Evolutionary conservation across 192 early-diverging fungal genomes (phyloP).

Genomic region (Backusella circina): DNA sequence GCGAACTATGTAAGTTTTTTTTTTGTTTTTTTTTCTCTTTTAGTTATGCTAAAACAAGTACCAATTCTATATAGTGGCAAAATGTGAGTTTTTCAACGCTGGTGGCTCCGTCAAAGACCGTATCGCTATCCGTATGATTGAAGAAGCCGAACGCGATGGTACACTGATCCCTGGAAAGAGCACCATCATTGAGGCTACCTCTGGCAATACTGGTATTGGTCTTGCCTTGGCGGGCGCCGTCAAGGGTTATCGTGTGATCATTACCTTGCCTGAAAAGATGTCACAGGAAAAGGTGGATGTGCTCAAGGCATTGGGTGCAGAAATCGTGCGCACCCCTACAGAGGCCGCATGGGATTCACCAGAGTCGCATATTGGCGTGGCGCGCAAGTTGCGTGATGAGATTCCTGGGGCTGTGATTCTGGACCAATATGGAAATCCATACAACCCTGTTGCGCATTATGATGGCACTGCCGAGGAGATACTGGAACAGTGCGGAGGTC

Average conservation of each 20-base stretch:
- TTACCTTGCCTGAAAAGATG: slow-evolving; percentile 99
- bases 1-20: slow-evolving; percentile 72
- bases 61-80: slow-evolving; percentile 66
- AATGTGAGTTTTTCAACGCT: slow-evolving; percentile 98
- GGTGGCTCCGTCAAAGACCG: slow-evolving; percentile 99
- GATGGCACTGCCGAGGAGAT: slow-evolving; percentile 89
- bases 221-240: slow-evolving; percentile 96
- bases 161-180: slow-evolving; percentile 81
- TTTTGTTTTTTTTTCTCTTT: slow-evolving; percentile 37
- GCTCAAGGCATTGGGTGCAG: slow-evolving; percentile 94
- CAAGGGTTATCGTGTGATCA: slow-evolving; percentile 97
- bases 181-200: slow-evolving; percentile 98
- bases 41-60: not conserved
- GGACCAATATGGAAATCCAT: slow-evolving; percentile 95
- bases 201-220: slow-evolving; percentile 99
- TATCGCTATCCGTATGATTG: slow-evolving; percentile 92
- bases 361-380: slow-evolving; percentile 98
- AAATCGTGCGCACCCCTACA: slow-evolving; percentile 98
- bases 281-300: slow-evolving; percentile 99
- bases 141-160: slow-evolving; percentile 91
- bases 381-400: slow-evolving; percentile 87
- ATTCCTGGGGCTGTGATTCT: slow-evolving; percentile 96
- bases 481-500: slow-evolving; percentile 72
- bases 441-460: slow-evolving; percentile 99
- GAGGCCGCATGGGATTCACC: slow-evolving; percentile 99